These are phyloP conservation scores for Panaeolus cyanescens DNA, from an alignment of 768 basidiomycete species.

Conservation along the genomic window DNA sequence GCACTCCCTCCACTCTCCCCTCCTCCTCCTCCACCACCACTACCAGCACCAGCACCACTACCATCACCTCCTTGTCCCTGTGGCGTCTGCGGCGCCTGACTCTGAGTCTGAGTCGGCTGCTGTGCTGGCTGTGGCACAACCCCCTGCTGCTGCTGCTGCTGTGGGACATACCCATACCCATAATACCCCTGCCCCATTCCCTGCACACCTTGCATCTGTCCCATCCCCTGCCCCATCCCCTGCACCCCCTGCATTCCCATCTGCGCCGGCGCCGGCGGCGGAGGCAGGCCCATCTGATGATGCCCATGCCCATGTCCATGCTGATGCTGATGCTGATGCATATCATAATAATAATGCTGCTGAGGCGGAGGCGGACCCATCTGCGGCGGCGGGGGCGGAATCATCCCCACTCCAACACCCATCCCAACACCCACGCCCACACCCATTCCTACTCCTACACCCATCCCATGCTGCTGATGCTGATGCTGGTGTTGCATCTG, in stretches of 20 bases:
- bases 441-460: constrained; percentile 4
- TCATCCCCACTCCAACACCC: constrained; percentile 9
- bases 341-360: constrained; percentile 8
- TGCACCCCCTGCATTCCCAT: too few relatives aligned
- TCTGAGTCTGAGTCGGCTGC: too few relatives aligned
- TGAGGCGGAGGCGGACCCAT: constrained; percentile 19
- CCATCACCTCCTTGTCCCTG: not conserved
- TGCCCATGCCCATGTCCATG: constrained; percentile 19
- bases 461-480: constrained; percentile 13
- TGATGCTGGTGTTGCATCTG: constrained; percentile 17
- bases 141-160: constrained; percentile 15
- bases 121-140: constrained; percentile 4
- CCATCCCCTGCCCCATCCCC: too few relatives aligned
- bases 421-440: not conserved
- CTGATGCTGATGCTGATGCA: constrained; percentile 12
- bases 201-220: too few relatives aligned
- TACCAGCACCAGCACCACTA: not conserved
- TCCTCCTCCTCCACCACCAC: not conserved
- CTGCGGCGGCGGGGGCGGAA: constrained; percentile 15
- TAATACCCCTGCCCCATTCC: not conserved
- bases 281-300: constrained; percentile 20
- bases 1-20: not conserved
- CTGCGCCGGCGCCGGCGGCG: not conserved
- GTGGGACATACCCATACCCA: constrained; percentile 13
- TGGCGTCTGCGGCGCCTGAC: not conserved